Base-by-base conservation (phyloP, 2,329 filamentous ascomycete species). In the Macroventuria anomochaeta region DNA sequence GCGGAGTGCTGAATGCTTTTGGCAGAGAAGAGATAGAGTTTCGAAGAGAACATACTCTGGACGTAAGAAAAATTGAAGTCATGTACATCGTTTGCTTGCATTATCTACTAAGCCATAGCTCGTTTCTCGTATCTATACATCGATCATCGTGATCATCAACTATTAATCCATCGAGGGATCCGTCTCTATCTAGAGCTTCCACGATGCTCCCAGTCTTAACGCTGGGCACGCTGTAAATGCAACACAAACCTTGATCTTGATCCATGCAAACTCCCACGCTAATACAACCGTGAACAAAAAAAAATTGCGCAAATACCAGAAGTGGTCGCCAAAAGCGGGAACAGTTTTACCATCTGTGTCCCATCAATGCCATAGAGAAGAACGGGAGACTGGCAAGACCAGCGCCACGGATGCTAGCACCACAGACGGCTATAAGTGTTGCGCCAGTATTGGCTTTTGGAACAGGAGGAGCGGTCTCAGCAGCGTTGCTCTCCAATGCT, bases 401-500 rank as follows among this genome's bases (percentile, higher is more conserved):
- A n/a, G n/a, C n/a, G n/a, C n/a, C n/a, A n/a, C n/a, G 23, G 23
- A 25, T 8, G 8, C 23, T 8, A 8, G 8, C 5, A 25, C 5
- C 5, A 25, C 23, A 8, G 29, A 18, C 3, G 15, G 25, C 23
- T 28, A 26, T 1, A 2, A 47, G 7, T 7, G 18, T 7, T 5
- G 18, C 1, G 13, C 33, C 53, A 26, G 8, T n/a, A 20, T 46
- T 56, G 29, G 57, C 50, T 12, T 56, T 42, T 3, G 57, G 41
- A 11, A 56, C 53, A 17, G 46, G 33, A 23, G 46, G 48, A 8
- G 32, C 48, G 10, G 52, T 43, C 29, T 43, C 43, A 12, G 48
- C 44, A 15, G 55, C 58, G 15, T 58, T 61, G 47, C 55, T 61
- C 44, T 62, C 41, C 10, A 55, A 33, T 7, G 34, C 39, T 3